Evolutionary conservation across 2,329 filamentous ascomycete genomes (phyloP), one percentile per base, ranked within the genome.

Genomic region (Aspergillus melleus): DNA sequence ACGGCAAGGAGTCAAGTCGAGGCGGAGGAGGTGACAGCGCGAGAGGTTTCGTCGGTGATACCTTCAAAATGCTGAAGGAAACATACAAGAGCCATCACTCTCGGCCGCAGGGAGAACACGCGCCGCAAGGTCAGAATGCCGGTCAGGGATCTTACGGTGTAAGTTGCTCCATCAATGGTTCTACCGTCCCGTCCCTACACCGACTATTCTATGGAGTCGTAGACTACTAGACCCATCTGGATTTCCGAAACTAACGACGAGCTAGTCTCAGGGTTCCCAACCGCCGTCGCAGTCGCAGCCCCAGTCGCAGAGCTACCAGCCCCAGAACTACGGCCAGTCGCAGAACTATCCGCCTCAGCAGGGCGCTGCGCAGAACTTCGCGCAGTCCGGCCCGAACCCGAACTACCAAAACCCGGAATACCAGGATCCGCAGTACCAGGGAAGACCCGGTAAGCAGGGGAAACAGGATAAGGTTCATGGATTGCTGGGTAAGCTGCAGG

Each of bases 401-500:
- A 42, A 42, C 16, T 42, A 42, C 36, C 36, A 42, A 2, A 29
- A 20, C 44, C 65, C 60, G 36, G 66, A 69, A 36, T 58, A 52
- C 42, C 64, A 67, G 73, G 67, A 66, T 46, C 63, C 70, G n/a
- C 64, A 67, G 10, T 68, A 68, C 52, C 64, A 74, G 54, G 62
- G 66, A 29, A 62, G 66, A 12, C 53, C 44, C 54, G 69, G 70
- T 32, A 72, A 44, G 68, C 74, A 36, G 59, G 64, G 50, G 14
- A 74, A 75, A 49, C 64, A 71, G 22, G 77, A 78, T 55, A 71
- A 76, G 50, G 56, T 78, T 11, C 78, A 78, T 1, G 80, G 78
- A 55, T 70, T 86, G 42, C 81, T 87, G 66, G 81, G 83, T 54
- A 86, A 85, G 69, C 69, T 86, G 49, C 83, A 86, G 68, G 76